These are phyloP conservation scores for Dactylellina haptotyla DNA, from an alignment of 2,329 filamentous ascomycete species.

Conservation along the genomic window DNA sequence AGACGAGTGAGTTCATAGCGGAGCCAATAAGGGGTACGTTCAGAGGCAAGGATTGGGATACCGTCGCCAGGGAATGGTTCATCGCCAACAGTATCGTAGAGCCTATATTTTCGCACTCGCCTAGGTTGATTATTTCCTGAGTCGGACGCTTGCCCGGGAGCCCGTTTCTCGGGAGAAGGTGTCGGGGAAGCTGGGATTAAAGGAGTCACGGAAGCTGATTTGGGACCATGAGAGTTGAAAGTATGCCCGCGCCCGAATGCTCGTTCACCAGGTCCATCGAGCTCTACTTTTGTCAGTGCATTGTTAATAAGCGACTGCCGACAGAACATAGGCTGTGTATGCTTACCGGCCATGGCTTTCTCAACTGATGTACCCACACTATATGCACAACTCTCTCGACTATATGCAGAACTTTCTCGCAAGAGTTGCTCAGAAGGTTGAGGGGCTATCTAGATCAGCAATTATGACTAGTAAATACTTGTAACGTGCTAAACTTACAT, in stretches of 20 bases:
- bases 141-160: no score
- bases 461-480: no score
- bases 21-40: slow-evolving; percentile 29
- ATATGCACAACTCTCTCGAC: no score
- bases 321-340: neutral
- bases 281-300: neutral
- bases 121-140: no score
- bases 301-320: neutral
- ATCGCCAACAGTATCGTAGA: slow-evolving; percentile 12
- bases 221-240: neutral
- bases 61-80: slow-evolving; percentile 42
- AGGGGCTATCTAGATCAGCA: slow-evolving; percentile 6
- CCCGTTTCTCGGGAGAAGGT: neutral
- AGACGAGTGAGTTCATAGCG: slow-evolving; percentile 27
- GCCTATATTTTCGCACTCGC: neutral
- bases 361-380: neutral
- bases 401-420: neutral
- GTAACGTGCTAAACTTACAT: neutral
- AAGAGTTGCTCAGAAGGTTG: slow-evolving; percentile 19
- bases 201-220: neutral
- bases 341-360: neutral
- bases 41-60: neutral
- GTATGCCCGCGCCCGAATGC: neutral
- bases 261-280: slow-evolving; percentile 1
- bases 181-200: neutral